Evolutionary conservation across 495 filamentous ascomycete genomes (phyloP).

Genomic region (Jackrogersella minutella): DNA sequence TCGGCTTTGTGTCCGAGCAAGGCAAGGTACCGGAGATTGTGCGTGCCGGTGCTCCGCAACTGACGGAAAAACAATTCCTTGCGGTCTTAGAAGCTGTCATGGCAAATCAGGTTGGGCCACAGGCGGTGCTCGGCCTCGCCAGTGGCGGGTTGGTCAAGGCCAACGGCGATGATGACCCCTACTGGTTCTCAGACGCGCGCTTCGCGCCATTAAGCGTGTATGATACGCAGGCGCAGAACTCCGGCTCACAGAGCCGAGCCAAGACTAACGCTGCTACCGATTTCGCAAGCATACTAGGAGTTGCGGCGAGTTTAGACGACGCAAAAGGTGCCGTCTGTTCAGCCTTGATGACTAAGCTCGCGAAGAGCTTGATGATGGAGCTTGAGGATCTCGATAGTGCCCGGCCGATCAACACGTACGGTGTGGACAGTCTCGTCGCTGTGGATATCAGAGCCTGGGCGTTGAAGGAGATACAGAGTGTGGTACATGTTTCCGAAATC

Average conservation of each 20-base stretch:
- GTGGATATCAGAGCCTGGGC: slow-evolving; percentile 58
- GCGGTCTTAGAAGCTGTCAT: slow-evolving; percentile 37
- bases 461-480: slow-evolving; percentile 50
- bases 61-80: slow-evolving; percentile 32
- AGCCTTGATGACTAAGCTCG: slow-evolving; percentile 42
- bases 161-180: slow-evolving; percentile 49
- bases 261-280: slow-evolving; percentile 26
- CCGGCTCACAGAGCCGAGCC: slow-evolving; percentile 8
- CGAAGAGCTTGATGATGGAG: slow-evolving; percentile 43
- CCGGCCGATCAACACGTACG: slow-evolving; percentile 43
- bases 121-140: slow-evolving; percentile 41
- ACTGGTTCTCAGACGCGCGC: slow-evolving; percentile 56
- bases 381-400: slow-evolving; percentile 43
- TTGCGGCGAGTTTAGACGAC: slow-evolving; percentile 24
- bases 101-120: slow-evolving; percentile 31
- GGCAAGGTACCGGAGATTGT: slow-evolving; percentile 43
- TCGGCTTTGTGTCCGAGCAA: slow-evolving; percentile 43
- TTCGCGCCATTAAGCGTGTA: slow-evolving; percentile 52
- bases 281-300: slow-evolving; percentile 34
- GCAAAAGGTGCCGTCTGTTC: slow-evolving; percentile 34
- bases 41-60: slow-evolving; percentile 37
- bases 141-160: slow-evolving; percentile 43
- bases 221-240: slow-evolving; percentile 38
- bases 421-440: slow-evolving; percentile 60
- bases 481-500: slow-evolving; percentile 63